phyloP scores from a whole-genome alignment of 768 basidiomycete genomes.

The Trametes cingulata region DNA sequence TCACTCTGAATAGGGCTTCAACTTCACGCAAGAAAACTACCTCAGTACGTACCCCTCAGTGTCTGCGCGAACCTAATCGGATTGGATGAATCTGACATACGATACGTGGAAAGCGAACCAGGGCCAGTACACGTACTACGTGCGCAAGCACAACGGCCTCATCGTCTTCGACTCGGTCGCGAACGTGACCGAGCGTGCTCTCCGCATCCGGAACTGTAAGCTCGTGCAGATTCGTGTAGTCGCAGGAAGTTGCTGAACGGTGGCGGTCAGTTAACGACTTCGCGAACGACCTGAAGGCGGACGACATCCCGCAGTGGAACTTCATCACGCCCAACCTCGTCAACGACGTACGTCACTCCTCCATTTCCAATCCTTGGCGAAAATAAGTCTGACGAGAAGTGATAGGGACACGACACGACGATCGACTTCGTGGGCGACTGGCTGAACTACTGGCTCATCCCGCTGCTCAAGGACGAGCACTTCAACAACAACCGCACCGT shows the following conservation, averaged over 20 bases:
- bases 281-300: slow-evolving; percentile 50
- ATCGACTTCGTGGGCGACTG: slow-evolving; percentile 48
- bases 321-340: slow-evolving; percentile 63
- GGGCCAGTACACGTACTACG: slow-evolving; percentile 48
- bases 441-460: slow-evolving; percentile 51
- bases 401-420: slow-evolving; percentile 52
- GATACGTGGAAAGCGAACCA: slow-evolving; percentile 3
- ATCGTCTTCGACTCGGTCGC: slow-evolving; percentile 54
- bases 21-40: slow-evolving; percentile 41
- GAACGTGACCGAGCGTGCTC: slow-evolving; percentile 40
- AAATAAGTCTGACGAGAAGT: too few relatives aligned
- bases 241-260: not conserved
- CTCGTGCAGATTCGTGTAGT: not conserved
- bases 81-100: too few relatives aligned
- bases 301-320: slow-evolving; percentile 56
- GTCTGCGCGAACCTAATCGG: too few relatives aligned
- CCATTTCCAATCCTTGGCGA: too few relatives aligned
- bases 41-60: slow-evolving; percentile 28
- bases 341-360: slow-evolving; percentile 43
- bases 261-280: slow-evolving; percentile 50
- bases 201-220: slow-evolving; percentile 50
- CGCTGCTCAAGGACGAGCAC: slow-evolving; percentile 47
- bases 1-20: slow-evolving; percentile 35
- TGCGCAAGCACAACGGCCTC: slow-evolving; percentile 58
- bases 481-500: slow-evolving; percentile 60